phyloP scores from a whole-genome alignment of 169 alveolate species.

The Cryptosporidium parvum region DNA sequence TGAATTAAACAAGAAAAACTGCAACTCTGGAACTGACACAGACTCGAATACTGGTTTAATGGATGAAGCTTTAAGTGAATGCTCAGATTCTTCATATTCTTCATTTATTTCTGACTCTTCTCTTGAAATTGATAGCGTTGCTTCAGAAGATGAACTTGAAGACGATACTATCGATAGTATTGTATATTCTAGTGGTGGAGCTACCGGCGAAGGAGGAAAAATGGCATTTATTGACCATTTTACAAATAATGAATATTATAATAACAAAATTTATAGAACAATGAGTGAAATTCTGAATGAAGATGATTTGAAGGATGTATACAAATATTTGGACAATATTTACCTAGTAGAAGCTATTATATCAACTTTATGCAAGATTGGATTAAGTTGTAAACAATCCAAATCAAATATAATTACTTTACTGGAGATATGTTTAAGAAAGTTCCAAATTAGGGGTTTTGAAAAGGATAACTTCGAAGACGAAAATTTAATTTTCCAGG shows the following conservation, averaged over 20 bases:
- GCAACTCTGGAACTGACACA: background rate
- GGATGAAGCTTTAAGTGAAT: background rate
- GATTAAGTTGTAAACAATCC: conserved; percentile 15
- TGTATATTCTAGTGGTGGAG: background rate
- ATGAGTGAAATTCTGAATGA: background rate
- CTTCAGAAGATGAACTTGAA: background rate
- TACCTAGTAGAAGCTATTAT: conserved; percentile 20
- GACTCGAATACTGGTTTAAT: background rate
- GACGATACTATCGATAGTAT: background rate
- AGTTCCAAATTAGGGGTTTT: background rate
- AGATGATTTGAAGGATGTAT: background rate
- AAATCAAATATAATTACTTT: background rate
- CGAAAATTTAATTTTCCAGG: background rate
- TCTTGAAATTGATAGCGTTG: conserved; percentile 13
- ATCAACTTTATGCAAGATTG: conserved; percentile 36
- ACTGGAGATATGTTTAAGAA: background rate
- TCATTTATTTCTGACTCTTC: conserved; percentile 30
- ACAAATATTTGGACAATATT: conserved; percentile 28
- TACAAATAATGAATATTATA: background rate
- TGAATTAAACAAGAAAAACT: background rate
- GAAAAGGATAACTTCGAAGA: background rate
- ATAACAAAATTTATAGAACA: too few relatives aligned
- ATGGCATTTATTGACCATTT: background rate
- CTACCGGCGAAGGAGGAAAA: background rate
- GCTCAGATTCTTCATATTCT: conserved; percentile 34